A percentile compares a stretch with the other conserved stretches of the same genome.
phyloP scores from a whole-genome alignment of 2,329 filamentous ascomycete genomes.

The Aspergillus flavus region DNA sequence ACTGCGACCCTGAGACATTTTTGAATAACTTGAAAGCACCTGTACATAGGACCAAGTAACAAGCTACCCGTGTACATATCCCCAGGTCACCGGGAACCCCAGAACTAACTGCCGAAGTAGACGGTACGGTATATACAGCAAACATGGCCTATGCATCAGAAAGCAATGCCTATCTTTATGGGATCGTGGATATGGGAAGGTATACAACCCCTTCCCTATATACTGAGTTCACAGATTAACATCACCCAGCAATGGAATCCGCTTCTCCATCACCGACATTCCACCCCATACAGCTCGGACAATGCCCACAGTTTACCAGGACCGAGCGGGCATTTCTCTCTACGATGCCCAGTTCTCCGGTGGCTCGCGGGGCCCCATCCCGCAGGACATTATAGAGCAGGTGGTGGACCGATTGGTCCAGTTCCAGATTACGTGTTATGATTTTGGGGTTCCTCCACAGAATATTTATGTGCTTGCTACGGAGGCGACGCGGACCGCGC shows the following conservation, averaged over 20 bases:
- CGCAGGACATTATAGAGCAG: slow-evolving; percentile 61
- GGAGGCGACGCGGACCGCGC: slow-evolving; percentile 80
- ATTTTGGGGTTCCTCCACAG: slow-evolving; percentile 64
- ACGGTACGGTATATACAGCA: not conserved
- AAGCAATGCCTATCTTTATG: slow-evolving; percentile 28
- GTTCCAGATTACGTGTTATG: slow-evolving; percentile 71
- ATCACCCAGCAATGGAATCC: slow-evolving; percentile 73
- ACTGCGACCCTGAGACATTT: not conserved
- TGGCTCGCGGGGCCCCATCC: slow-evolving; percentile 55
- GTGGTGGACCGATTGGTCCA: slow-evolving; percentile 68
- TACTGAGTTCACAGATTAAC: not conserved
- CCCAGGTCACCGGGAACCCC: not conserved
- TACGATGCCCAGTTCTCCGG: slow-evolving; percentile 72
- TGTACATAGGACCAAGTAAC: not conserved
- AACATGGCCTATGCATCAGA: not conserved
- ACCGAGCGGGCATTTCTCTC: slow-evolving; percentile 78
- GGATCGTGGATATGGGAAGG: slow-evolving; percentile 47
- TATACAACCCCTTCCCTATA: slow-evolving; percentile 19
- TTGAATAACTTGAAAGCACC: not conserved
- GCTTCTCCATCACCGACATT: slow-evolving; percentile 87
- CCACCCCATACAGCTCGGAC: slow-evolving; percentile 70
- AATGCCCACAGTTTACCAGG: slow-evolving; percentile 74
- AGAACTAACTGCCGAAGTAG: not conserved
- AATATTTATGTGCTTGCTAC: slow-evolving; percentile 81
- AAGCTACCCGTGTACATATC: not conserved